phyloP scores from a whole-genome alignment of 352 stramenopile genomes.

The Phytophthora fragariae region DNA sequence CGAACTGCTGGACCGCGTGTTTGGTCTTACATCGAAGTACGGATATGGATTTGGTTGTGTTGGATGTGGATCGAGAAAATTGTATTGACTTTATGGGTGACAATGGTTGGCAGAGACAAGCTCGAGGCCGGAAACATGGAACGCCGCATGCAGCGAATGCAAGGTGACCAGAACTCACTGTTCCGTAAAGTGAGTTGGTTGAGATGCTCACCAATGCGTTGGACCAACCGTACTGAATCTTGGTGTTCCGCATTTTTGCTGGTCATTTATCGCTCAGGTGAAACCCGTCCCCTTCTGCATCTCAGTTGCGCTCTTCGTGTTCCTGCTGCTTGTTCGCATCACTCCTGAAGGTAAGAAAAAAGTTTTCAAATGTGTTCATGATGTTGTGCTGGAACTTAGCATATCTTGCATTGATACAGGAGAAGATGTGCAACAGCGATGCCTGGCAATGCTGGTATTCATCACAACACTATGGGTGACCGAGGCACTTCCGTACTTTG shows the following conservation, averaged over 20 bases:
- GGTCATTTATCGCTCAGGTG: slow-evolving; percentile 47
- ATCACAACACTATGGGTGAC: slow-evolving; percentile 92
- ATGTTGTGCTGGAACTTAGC: background rate
- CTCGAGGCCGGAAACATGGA: slow-evolving; percentile 91
- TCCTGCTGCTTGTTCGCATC: slow-evolving; percentile 77
- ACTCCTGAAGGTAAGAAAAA: slow-evolving; percentile 69
- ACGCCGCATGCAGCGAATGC: slow-evolving; percentile 79
- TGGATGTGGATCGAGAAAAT: background rate
- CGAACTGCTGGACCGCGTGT: slow-evolving; percentile 79
- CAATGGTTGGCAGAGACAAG: slow-evolving; percentile 63
- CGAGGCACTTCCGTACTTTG: slow-evolving; percentile 92
- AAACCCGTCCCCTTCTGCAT: slow-evolving; percentile 82
- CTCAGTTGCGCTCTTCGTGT: slow-evolving; percentile 75
- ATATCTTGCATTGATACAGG: slow-evolving; percentile 34
- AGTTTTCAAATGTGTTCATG: background rate
- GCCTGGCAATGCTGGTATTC: slow-evolving; percentile 91
- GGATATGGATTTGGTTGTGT: slow-evolving; percentile 9
- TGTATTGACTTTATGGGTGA: slow-evolving; percentile 10
- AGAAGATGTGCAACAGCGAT: slow-evolving; percentile 85
- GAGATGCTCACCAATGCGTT: slow-evolving; percentile 10
- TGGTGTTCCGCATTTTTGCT: background rate
- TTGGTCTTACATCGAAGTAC: slow-evolving; percentile 82
- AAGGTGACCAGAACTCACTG: slow-evolving; percentile 85
- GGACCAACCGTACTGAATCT: slow-evolving; percentile 18
- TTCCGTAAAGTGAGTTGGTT: slow-evolving; percentile 71